phyloP scores from a whole-genome alignment of 495 filamentous ascomycete genomes.

The Xylaria bambusicola region DNA sequence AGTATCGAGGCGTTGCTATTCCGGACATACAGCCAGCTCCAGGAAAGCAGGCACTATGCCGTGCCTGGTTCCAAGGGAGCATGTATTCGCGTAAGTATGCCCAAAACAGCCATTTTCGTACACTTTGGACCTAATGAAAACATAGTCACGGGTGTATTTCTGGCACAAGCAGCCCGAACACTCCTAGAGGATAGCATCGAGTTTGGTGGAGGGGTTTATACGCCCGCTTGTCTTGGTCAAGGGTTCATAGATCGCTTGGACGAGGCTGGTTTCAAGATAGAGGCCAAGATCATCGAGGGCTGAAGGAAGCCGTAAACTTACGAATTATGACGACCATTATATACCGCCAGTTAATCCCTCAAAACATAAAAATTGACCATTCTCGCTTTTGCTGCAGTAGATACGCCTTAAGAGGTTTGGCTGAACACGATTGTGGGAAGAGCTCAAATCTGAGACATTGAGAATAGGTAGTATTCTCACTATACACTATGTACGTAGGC shows the following conservation, averaged over 20 bases:
- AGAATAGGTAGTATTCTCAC: no score
- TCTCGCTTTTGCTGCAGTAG: no score
- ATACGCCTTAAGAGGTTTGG: no score
- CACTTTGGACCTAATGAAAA: conserved; percentile 22
- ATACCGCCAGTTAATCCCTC: no score
- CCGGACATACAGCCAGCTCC: conserved; percentile 53
- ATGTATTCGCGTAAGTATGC: conserved; percentile 61
- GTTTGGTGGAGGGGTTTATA: conserved; percentile 72
- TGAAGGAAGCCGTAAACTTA: conserved; percentile 13
- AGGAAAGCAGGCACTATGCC: conserved; percentile 57
- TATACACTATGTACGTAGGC: no score
- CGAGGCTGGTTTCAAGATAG: conserved; percentile 63
- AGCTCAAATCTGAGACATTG: no score
- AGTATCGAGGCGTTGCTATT: conserved; percentile 66
- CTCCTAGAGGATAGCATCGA: conserved; percentile 65
- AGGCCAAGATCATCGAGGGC: conserved; percentile 47
- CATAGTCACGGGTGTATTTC: conserved; percentile 64
- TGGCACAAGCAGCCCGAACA: conserved; percentile 70
- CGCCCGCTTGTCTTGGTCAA: conserved; percentile 81
- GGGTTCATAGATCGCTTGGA: conserved; percentile 70
- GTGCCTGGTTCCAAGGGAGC: conserved; percentile 59
- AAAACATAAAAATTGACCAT: no score
- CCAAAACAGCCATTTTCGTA: background rate
- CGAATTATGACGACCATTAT: background rate
- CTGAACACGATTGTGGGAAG: no score